Percentiles rank a stretch among this genome's conserved stretches.
These are phyloP conservation scores for Monosporascus cannonballus DNA, from an alignment of 2,329 filamentous ascomycete genomes.

Conservation along the genomic window DNA sequence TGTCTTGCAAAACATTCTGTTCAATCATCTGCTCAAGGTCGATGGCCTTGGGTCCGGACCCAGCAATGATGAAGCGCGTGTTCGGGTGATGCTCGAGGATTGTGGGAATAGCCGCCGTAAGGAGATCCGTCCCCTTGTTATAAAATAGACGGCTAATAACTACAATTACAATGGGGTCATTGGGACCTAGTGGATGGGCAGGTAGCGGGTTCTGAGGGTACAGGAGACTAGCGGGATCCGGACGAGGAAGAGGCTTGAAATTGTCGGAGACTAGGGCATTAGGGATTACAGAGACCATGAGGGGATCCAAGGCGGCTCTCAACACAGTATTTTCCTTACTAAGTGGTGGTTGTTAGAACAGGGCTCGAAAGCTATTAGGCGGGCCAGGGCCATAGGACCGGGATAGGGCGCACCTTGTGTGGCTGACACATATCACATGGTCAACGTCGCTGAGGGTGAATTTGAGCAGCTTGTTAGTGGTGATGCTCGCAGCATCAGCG, in stretches of 20 bases:
- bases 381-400: not conserved
- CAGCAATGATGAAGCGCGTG: constrained; percentile 93
- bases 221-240: constrained; percentile 28
- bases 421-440: constrained; percentile 96
- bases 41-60: constrained; percentile 92
- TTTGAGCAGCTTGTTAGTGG: constrained; percentile 95
- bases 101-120: constrained; percentile 92
- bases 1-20: constrained; percentile 86
- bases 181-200: constrained; percentile 66
- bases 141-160: constrained; percentile 97
- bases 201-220: constrained; percentile 44
- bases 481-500: constrained; percentile 88
- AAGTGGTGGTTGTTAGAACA: not conserved
- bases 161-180: constrained; percentile 90
- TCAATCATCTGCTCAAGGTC: constrained; percentile 98
- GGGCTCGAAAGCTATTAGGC: constrained; percentile 17
- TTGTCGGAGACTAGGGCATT: constrained; percentile 97
- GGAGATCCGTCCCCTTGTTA: constrained; percentile 94
- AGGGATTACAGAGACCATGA: constrained; percentile 97
- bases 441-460: constrained; percentile 95
- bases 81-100: constrained; percentile 87
- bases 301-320: constrained; percentile 84
- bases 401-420: constrained; percentile 70
- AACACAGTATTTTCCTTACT: constrained; percentile 98
- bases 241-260: constrained; percentile 65